Conservation (phyloP, 352 stramenopile genomes). For the Peronospora belbahrii region DNA sequence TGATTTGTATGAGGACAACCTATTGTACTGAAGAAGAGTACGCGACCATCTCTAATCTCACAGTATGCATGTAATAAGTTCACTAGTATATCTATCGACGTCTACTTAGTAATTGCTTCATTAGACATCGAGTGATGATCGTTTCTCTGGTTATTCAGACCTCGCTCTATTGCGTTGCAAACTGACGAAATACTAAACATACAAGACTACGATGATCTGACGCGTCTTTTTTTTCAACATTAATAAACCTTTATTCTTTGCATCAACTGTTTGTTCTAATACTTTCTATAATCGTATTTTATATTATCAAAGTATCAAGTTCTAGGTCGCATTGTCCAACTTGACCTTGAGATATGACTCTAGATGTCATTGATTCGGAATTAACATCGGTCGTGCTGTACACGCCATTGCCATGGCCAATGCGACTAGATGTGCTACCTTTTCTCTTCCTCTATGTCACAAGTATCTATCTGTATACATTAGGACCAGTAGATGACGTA, state of each 20-base stretch:
- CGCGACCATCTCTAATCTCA: no score
- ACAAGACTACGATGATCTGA: conserved; percentile 89
- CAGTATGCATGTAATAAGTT: no score
- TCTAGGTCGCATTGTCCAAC: no score
- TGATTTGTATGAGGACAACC: conserved; percentile 67
- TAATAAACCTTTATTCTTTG: no score
- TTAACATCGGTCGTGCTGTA: conserved; percentile 50
- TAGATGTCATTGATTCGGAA: conserved; percentile 49
- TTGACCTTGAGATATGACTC: no score
- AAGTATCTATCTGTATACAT: conserved; percentile 46
- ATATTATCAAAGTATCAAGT: no score
- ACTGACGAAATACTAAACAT: conserved; percentile 57
- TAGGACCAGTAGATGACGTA: conserved; percentile 36
- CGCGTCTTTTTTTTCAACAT: conserved; percentile 13
- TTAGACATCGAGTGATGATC: conserved; percentile 60
- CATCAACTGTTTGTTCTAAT: no score
- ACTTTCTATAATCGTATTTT: no score
- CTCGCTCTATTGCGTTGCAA: conserved; percentile 43
- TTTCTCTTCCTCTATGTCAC: conserved; percentile 66
- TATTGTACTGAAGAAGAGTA: conserved; percentile 45
- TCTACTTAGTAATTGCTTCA: neutral
- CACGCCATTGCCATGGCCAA: conserved; percentile 42
- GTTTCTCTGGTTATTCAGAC: conserved; percentile 44
- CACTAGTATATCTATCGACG: no score
- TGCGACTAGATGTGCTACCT: conserved; percentile 59